Evolutionary conservation across 352 stramenopile genomes (phyloP), one percentile per base, ranked within the genome.

Genomic region (Phytophthora uliginosa): DNA sequence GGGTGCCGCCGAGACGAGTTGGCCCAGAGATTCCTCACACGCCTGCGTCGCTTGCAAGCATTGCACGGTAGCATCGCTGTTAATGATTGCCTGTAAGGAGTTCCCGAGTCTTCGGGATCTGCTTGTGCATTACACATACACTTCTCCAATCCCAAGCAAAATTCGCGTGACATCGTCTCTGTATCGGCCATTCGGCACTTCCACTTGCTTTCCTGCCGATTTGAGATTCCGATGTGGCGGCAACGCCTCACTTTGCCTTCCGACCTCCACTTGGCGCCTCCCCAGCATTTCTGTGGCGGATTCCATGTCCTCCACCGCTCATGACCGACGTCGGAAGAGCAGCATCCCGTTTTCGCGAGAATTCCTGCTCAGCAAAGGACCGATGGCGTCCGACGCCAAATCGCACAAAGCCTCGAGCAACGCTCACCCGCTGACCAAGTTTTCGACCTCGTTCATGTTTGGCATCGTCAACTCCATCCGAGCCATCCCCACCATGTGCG

Each of bases 391-490:
- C 59, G 24, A 26, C 40, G 22, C 7, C 28, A 72, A 71, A 40
- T 36, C 45, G 12, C 50, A 63, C 42, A 38, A 45, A 28, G 52
- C 9, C n/a, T 66, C 61, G 15, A 45, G 58, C 40, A 59, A 7
- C 3, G 33, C 38, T 5, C 68, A 66, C 31, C 55, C 72, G 26
- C 0, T 82, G 33, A 76, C 76, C 45, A 80, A 83, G 59, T 60
- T 88, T 31, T 83, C 81, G 3, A 93, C 93, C 63, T 85, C 83
- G 26, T 57, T 94, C 58, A 73, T 96, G 57, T 97, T 96, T 65
- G 90, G 91, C 45, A 45, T 96, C 26, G 95, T 98, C 71, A 98
- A 98, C 77, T 93, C 95, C 20, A 95, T 98, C 71, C 90, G 98
- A 73, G 93, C 92, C 59, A 92, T 98, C 40, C 95, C 96, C 24